Conservation (phyloP, 2,329 filamentous ascomycete species). For the Colletotrichum somersetense region DNA sequence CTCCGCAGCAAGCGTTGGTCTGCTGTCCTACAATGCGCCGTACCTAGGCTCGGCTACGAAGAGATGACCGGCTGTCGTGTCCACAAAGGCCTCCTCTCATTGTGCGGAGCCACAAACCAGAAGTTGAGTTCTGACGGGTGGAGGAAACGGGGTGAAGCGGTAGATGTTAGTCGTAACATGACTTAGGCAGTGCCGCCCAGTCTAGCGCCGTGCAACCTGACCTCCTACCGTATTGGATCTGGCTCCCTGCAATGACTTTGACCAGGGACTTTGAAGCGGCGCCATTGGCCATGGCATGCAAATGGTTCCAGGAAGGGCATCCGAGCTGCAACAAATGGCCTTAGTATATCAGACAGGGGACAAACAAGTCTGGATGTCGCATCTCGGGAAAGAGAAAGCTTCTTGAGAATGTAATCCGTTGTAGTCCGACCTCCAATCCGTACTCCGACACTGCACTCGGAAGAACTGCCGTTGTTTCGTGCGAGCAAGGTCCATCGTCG, state of each 20-base stretch:
- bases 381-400: background rate
- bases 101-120: conserved; percentile 18
- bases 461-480: conserved; percentile 8
- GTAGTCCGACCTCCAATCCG: conserved; percentile 1
- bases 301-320: background rate
- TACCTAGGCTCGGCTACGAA: conserved; percentile 25
- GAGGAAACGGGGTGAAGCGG: conserved; percentile 20
- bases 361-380: conserved; percentile 1
- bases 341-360: conserved; percentile 1
- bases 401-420: background rate
- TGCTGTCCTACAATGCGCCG: background rate
- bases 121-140: conserved; percentile 34
- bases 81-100: conserved; percentile 4
- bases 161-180: conserved; percentile 17
- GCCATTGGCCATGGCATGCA: conserved; percentile 13
- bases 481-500: background rate
- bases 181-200: conserved; percentile 27
- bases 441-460: conserved; percentile 8
- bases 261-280: conserved; percentile 21
- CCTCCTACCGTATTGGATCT: conserved; percentile 36
- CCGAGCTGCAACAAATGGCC: conserved; percentile 5
- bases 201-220: conserved; percentile 39
- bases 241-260: conserved; percentile 28
- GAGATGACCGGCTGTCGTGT: conserved; percentile 6
- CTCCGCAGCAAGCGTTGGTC: conserved; percentile 4